Evolutionary conservation across 2,329 filamentous ascomycete genomes (phyloP).

Genomic region (Nemania serpens): DNA sequence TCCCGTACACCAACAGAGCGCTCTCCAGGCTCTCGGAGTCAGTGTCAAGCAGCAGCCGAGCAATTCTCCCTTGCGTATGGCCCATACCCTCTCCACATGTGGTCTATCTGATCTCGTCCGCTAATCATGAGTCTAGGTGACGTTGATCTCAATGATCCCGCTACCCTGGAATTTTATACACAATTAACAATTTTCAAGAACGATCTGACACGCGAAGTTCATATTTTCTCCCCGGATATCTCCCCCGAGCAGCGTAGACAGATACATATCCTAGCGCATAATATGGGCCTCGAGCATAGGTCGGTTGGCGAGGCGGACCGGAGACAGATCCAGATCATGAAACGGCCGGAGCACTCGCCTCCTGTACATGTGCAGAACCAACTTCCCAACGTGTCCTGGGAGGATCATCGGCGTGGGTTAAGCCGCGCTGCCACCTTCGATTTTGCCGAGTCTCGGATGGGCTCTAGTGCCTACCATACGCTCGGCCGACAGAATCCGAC

Average conservation of each 20-base stretch:
- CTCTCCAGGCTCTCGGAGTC: slow-evolving; percentile 77
- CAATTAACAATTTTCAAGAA: slow-evolving; percentile 89
- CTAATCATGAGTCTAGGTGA: slow-evolving; percentile 52
- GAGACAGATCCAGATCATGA: slow-evolving; percentile 88
- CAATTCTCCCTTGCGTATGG: slow-evolving; percentile 54
- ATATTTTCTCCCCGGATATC: slow-evolving; percentile 82
- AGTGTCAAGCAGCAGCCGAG: slow-evolving; percentile 66
- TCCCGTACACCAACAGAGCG: slow-evolving; percentile 78
- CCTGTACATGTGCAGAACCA: slow-evolving; percentile 60
- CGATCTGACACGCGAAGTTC: slow-evolving; percentile 74
- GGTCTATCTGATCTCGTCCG: slow-evolving; percentile 4
- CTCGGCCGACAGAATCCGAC: slow-evolving; percentile 83
- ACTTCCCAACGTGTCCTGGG: slow-evolving; percentile 66
- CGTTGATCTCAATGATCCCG: slow-evolving; percentile 88
- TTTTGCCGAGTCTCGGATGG: slow-evolving; percentile 75
- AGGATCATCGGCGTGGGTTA: slow-evolving; percentile 80
- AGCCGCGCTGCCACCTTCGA: slow-evolving; percentile 97
- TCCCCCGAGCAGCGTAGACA: slow-evolving; percentile 84
- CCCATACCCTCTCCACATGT: slow-evolving; percentile 1
- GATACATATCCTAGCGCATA: slow-evolving; percentile 92
- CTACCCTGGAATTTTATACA: slow-evolving; percentile 86
- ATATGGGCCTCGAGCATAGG: slow-evolving; percentile 88
- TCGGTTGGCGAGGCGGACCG: slow-evolving; percentile 88
- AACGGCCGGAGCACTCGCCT: slow-evolving; percentile 61
- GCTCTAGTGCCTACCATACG: slow-evolving; percentile 72